These are phyloP conservation scores for Hyaloperonospora brassicae DNA, from an alignment of 352 stramenopile genomes.

Conservation along the genomic window DNA sequence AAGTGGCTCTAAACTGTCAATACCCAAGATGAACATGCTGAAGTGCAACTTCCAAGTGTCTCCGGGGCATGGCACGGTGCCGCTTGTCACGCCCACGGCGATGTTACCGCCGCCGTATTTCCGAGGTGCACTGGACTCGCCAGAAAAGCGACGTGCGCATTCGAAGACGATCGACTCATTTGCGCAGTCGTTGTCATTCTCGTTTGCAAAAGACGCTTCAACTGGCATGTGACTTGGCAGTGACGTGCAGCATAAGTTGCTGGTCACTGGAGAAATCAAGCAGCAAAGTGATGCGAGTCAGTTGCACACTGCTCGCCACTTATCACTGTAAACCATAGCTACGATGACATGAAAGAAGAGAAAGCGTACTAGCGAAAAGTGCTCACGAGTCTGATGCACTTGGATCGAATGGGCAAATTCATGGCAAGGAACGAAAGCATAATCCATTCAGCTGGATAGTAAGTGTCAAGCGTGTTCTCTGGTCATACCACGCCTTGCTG, in stretches of 20 bases:
- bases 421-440: no score
- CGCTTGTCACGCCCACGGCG: constrained; percentile 20
- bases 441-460: no score
- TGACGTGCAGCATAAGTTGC: neutral
- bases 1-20: constrained; percentile 41
- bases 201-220: constrained; percentile 22
- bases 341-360: no score
- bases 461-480: no score
- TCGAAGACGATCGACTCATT: constrained; percentile 75
- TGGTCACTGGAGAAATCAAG: neutral
- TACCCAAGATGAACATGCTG: constrained; percentile 53
- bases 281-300: no score
- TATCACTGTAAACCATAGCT: no score
- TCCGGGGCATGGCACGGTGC: constrained; percentile 16
- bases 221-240: constrained; percentile 16
- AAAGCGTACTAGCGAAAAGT: no score
- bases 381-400: no score
- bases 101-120: constrained; percentile 68
- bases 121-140: constrained; percentile 34
- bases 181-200: constrained; percentile 56
- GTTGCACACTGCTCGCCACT: no score
- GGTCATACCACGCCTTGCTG: no score
- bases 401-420: no score
- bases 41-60: constrained; percentile 44
- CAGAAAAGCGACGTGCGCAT: constrained; percentile 67